A percentile compares a stretch with the other conserved stretches of the same genome.
phyloP scores from a whole-genome alignment of 345 rosid genomes.

The Jatropha curcas region DNA sequence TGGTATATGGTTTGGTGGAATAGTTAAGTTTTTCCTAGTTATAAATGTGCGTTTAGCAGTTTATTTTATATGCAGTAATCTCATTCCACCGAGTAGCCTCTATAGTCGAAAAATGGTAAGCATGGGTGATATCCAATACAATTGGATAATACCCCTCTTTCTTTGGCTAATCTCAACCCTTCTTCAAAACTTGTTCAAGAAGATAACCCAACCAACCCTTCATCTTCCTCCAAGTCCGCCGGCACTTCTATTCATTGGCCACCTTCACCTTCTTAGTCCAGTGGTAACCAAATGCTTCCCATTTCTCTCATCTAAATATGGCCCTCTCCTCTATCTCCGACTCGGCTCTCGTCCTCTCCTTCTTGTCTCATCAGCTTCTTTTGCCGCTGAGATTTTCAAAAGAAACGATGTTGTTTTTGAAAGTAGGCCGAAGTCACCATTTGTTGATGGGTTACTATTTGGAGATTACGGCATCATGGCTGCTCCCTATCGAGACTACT shows the following conservation, averaged over 20 bases:
- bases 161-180: background rate
- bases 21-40: too few relatives aligned
- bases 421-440: background rate
- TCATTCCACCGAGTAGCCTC: background rate
- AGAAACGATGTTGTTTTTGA: slow-evolving; percentile 17
- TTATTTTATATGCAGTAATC: too few relatives aligned
- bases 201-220: slow-evolving; percentile 20
- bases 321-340: slow-evolving; percentile 35
- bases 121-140: background rate
- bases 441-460: background rate
- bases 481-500: slow-evolving; percentile 16
- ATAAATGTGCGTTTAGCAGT: too few relatives aligned
- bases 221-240: slow-evolving; percentile 50
- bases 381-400: slow-evolving; percentile 36
- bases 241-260: slow-evolving; percentile 44
- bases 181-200: slow-evolving; percentile 14
- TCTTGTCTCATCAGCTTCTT: slow-evolving; percentile 42
- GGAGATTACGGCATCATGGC: background rate
- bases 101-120: background rate
- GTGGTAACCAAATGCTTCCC: slow-evolving; percentile 30
- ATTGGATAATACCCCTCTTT: background rate
- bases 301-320: slow-evolving; percentile 31
- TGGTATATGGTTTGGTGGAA: too few relatives aligned
- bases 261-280: slow-evolving; percentile 41
- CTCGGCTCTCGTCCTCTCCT: slow-evolving; percentile 26